Percentiles rank a stretch among this genome's conserved stretches.
Evolutionary conservation across 345 rosid genomes (phyloP).

Genomic region (Turritis glabra): DNA sequence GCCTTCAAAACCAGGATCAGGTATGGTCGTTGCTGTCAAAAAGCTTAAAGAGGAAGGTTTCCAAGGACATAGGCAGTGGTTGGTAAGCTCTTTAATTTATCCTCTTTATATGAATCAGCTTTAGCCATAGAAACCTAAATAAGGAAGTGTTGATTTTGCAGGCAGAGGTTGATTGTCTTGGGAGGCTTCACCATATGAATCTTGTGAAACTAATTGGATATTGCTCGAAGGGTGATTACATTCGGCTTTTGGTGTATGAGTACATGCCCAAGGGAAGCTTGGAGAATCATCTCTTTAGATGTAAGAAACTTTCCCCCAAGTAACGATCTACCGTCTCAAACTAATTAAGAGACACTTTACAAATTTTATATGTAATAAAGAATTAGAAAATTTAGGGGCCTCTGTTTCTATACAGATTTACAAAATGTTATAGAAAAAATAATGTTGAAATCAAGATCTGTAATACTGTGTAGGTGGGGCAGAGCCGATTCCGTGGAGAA

Average conservation of each 20-base stretch:
- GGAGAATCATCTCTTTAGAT: constrained; percentile 52
- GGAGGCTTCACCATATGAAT: constrained; percentile 86
- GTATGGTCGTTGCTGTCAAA: constrained; percentile 92
- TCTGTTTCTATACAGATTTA: neutral
- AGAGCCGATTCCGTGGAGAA: constrained; percentile 83
- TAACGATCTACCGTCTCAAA: neutral
- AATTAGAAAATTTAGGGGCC: too few relatives aligned
- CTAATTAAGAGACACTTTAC: too few relatives aligned
- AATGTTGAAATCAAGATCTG: neutral
- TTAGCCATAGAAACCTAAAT: neutral
- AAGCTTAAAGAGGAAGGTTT: constrained; percentile 78
- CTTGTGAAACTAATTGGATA: constrained; percentile 87
- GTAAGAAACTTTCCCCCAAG: constrained; percentile 24
- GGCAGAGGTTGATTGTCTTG: constrained; percentile 84
- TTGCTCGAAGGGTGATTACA: constrained; percentile 73
- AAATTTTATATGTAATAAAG: neutral
- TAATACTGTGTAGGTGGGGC: constrained; percentile 59
- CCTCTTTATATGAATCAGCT: neutral
- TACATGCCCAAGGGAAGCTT: constrained; percentile 92
- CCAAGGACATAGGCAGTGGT: constrained; percentile 97
- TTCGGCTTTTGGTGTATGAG: constrained; percentile 80
- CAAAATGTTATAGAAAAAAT: neutral
- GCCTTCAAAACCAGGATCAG: constrained; percentile 77
- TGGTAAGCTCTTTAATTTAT: constrained; percentile 51
- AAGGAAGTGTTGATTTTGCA: constrained; percentile 32